A percentile compares a stretch with the other conserved stretches of the same genome.
phyloP scores from a whole-genome alignment of 192 early-diverging fungal species.

The Gryganskiella cystojenkinii region DNA sequence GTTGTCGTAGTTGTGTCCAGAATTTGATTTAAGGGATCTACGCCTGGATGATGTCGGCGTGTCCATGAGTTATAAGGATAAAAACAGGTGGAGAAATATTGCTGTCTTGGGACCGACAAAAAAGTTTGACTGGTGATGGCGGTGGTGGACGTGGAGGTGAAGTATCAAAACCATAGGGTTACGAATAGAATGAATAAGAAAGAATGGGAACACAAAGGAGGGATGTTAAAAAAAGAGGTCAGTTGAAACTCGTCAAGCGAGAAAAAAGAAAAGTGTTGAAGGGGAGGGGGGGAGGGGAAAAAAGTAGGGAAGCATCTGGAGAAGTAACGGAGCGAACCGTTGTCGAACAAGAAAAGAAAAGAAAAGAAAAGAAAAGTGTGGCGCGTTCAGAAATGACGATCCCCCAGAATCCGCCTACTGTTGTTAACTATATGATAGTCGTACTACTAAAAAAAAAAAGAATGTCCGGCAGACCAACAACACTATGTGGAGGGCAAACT shows the following conservation, averaged over 20 bases:
- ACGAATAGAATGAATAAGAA: too few relatives aligned
- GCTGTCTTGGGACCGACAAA: too few relatives aligned
- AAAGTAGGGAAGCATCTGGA: background rate
- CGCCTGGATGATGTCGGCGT: too few relatives aligned
- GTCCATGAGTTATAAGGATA: background rate
- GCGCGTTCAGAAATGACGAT: background rate
- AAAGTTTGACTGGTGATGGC: too few relatives aligned
- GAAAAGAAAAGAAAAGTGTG: background rate
- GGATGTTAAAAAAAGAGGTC: too few relatives aligned
- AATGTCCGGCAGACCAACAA: too few relatives aligned
- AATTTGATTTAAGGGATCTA: too few relatives aligned
- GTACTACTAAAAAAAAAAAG: constrained; percentile 1
- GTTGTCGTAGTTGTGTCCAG: constrained; percentile 1
- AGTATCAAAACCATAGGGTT: too few relatives aligned
- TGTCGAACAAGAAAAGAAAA: background rate
- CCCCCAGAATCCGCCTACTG: background rate
- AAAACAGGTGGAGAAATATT: too few relatives aligned
- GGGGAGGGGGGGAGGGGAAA: background rate
- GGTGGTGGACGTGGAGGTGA: too few relatives aligned
- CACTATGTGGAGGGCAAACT: too few relatives aligned
- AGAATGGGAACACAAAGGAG: too few relatives aligned
- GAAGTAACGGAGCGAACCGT: background rate
- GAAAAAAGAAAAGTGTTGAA: background rate
- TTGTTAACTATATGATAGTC: background rate
- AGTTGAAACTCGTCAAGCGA: background rate